Base-by-base conservation (phyloP, 2,329 filamentous ascomycete genomes). In the Orbilia brochopaga region DNA sequence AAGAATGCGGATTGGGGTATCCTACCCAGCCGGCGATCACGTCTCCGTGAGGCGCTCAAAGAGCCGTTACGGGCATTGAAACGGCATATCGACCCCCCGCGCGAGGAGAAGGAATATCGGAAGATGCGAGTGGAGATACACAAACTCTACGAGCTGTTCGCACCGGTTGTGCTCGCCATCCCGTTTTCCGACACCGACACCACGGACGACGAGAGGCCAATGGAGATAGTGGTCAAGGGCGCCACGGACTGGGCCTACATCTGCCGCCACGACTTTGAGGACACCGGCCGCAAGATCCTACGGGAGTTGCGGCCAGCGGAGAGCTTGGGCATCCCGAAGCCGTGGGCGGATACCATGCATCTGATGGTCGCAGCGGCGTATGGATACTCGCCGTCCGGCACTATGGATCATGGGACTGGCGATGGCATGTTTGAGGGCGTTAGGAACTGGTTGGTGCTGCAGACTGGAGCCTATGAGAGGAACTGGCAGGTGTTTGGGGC, bases 171-270 rank as follows among this genome's bases (percentile, higher is more conserved):
- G 32, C 24, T 50, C 15, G 21, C 17, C 3, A 51, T 67, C 21
- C 55, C 55, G 24, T 50, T 67, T 5, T 23, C 55, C 35, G 56
- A 67, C 24, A 55, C 63, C 1, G 50, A 50, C 11, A 24, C 48
- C 27, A 17, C 40, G 2, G 2, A 21, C 4, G 27, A 24, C 7
- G 32, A 37, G 8, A 35, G 40, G 27, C 27, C 27, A 2, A 17
- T 19, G 17, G 32, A 32, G 15, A 24, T 67, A 1, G 27, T 21
- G 19, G n/a, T 54, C 32, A 10, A 27, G 2, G 24, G 32, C 1
- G 32, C 19, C 2, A 56, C 50, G 6, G 50, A 60, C 23, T 67
- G 63, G 63, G 55, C 27, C 11, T 67, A 67, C 24, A 60, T 67
- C 10, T 21, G 35, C n/a, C 46, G 63, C 10, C 37, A 60, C 35